Evolutionary conservation across 75 land plant genomes (phyloP).

Genomic region (Gnetum montanum): DNA sequence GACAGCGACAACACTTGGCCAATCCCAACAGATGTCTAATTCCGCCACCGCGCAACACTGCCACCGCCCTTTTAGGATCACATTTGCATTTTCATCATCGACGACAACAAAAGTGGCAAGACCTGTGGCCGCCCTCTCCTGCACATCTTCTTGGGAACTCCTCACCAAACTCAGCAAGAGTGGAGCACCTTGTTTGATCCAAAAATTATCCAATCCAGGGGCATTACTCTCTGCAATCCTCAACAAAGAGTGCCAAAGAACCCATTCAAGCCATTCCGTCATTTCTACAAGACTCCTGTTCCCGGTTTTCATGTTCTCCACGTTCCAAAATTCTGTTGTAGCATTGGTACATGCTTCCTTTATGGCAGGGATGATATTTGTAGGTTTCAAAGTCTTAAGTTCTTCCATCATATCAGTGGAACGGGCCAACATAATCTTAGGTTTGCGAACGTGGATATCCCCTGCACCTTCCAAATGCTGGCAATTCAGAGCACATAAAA

Average conservation of each 20-base stretch:
- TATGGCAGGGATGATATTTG: no score
- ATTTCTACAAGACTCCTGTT: slow-evolving; percentile 31
- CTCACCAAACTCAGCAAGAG: slow-evolving; percentile 70
- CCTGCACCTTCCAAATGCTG: no score
- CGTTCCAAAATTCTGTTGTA: no score
- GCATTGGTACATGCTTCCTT: no score
- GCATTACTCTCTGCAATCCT: slow-evolving; percentile 81
- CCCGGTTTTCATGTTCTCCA: slow-evolving; percentile 4
- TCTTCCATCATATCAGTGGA: slow-evolving; percentile 59
- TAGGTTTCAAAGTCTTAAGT: no score
- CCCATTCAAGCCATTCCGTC: slow-evolving; percentile 85
- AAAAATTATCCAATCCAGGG: slow-evolving; percentile 63
- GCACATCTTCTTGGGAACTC: slow-evolving; percentile 92
- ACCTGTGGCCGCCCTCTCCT: slow-evolving; percentile 92
- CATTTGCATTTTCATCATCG: slow-evolving; percentile 91
- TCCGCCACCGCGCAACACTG: slow-evolving; percentile 83
- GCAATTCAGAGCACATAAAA: no score
- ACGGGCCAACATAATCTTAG: slow-evolving; percentile 48
- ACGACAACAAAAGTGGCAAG: slow-evolving; percentile 94
- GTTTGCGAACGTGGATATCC: no score
- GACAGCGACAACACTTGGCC: slow-evolving; percentile 67
- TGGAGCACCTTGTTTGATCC: slow-evolving; percentile 84
- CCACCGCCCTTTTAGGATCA: slow-evolving; percentile 85
- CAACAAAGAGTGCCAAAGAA: slow-evolving; percentile 63
- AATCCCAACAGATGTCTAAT: slow-evolving; percentile 64